Base-by-base conservation (phyloP, 257 asterid genomes). In the Rhazya stricta region DNA sequence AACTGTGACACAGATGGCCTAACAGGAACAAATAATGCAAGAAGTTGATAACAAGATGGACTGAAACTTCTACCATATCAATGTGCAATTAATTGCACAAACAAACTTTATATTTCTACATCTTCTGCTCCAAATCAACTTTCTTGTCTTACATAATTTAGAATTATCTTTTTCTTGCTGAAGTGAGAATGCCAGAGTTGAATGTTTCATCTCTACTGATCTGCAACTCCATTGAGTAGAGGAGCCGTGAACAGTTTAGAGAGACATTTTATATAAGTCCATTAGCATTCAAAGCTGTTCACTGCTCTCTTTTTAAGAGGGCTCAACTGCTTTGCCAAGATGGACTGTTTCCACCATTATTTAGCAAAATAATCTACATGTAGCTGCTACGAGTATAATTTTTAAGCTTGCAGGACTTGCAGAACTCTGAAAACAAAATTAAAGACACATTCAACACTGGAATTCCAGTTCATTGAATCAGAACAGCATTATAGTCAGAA, bases 281-380 rank as follows among this genome's bases (percentile, higher is more conserved):
- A 88, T 82, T 85, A 82, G 88, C 91, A 88, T 86, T 86, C 91
- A 88, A 86, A 88, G 75, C 89, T 79, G 82, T 80, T 79, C 87
- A 88, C 73, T 16, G 78, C 81, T 76, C 70, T 11, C 41, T 25
- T 73, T 58, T 1, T 19, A 1, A 66, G 36, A 74, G 41, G 68
- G 79, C 84, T 80, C 81, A 42, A 74, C 86, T 61, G 84, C 81
- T 85, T 85, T 82, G 88, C 88, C 89, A 86, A 88, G 93, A 88
- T 85, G 91, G 89, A 88, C 89, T 76, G 36, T 41, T 21, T 29
- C 37, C 48, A 36, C 27, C 9, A 12, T 6, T 34, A 50, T 60
- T 43, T 7, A n/a, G n/a, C 36, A 1, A 10, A 11, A 34, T 21
- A 76, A 34, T 15, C 53, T 10, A 39, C 13, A 27, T 21, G 21